Evolutionary conservation across 441 rosid species (phyloP), one percentile per base, ranked within the genome.

Genomic region (Gossypium trilobum): DNA sequence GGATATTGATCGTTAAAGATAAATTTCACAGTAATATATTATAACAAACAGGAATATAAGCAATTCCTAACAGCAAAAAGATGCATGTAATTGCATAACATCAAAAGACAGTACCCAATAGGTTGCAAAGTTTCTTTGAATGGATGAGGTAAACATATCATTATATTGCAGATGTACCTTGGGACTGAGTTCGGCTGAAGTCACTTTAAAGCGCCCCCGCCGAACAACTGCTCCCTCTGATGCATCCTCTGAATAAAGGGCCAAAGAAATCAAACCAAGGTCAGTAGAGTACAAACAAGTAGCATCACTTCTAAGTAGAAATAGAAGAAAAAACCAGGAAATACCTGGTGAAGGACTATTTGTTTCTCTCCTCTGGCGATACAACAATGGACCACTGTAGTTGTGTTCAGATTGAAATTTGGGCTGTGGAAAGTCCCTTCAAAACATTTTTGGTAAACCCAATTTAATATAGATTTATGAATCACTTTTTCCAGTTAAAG

Each of bases 141-240:
- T 0, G 29, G 1, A 50, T 1, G 13, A 22, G 39, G 46, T 67
- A 14, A 67, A 27, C 19, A 7, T 67, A 14, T n/a, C n/a, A 25
- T 4, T 19, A 20, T 20, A 50, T 71, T 74, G 63, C 75, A 77
- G 50, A 62, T 25, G 79, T 86, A 92, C 97, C 99, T 92, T 92
- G 39, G 95, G 92, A 80, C 97, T 88, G 66, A 83, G 83, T 58
- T 95, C 98, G 67, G 89, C 89, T 77, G 96, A 87, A 69, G 96
- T 95, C 73, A 92, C 89, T 83, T 92, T 87, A 85, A 95, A 92
- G 52, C 97, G 93, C 68, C 98, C 98, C 83, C 85, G 78, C 78
- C 86, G 91, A 76, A 91, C 89, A 73, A 91, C 85, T 50, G 93
- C 88, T 69, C 92, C 91, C 72, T 92, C 96, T 71, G 95, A 78